Conservation (phyloP, 2,329 filamentous ascomycete species). For the Fusarium setosum region DNA sequence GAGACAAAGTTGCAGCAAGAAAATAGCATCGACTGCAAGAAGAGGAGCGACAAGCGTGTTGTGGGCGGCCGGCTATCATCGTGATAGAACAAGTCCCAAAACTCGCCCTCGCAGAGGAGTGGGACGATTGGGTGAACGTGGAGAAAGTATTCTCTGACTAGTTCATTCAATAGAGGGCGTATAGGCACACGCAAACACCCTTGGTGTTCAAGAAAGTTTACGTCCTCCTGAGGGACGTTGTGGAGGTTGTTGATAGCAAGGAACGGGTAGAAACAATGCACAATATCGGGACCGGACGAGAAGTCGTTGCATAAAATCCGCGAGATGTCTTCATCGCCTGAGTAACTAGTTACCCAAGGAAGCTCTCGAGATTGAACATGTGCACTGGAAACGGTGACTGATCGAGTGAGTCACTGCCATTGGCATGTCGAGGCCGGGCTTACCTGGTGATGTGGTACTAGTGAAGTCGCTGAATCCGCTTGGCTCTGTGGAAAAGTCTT, state of each 20-base stretch:
- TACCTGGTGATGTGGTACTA: too few relatives aligned
- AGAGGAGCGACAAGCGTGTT: background rate
- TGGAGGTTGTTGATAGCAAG: constrained; percentile 48
- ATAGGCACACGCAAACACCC: constrained; percentile 58
- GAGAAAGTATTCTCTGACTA: constrained; percentile 59
- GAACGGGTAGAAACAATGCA: constrained; percentile 58
- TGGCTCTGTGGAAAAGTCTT: too few relatives aligned
- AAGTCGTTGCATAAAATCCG: background rate
- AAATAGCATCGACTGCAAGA: constrained; percentile 17
- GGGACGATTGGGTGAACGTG: constrained; percentile 58
- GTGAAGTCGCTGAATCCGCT: too few relatives aligned
- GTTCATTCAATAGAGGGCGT: constrained; percentile 54
- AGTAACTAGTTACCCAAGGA: too few relatives aligned
- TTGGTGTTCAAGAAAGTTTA: constrained; percentile 58
- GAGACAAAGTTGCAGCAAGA: constrained; percentile 12
- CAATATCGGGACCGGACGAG: constrained; percentile 43
- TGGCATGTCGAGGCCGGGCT: too few relatives aligned
- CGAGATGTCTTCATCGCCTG: too few relatives aligned
- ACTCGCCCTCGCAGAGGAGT: constrained; percentile 57
- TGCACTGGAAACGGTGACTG: too few relatives aligned
- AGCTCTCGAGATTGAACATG: too few relatives aligned
- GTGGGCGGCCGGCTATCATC: background rate
- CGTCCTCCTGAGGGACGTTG: constrained; percentile 56
- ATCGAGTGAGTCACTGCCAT: too few relatives aligned
- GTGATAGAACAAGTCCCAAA: constrained; percentile 16